phyloP scores from a whole-genome alignment of 2,329 filamentous ascomycete genomes.

The Penicillium sp. region DNA sequence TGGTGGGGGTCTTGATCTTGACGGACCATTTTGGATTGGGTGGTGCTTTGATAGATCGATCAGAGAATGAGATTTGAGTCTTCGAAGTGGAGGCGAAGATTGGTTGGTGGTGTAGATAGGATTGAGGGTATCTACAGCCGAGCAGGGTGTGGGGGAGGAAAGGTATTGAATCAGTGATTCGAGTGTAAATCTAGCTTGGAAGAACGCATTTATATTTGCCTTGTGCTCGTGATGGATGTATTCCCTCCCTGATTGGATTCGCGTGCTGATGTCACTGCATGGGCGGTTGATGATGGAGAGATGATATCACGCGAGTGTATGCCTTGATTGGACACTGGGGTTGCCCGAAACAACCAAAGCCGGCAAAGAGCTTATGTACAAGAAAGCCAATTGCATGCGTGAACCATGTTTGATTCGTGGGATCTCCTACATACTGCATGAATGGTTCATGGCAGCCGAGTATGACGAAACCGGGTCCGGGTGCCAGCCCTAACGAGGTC shows the following conservation, averaged over 20 bases:
- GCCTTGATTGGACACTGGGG: constrained; percentile 5
- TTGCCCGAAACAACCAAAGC: neutral
- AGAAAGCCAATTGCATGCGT: neutral
- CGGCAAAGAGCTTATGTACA: neutral
- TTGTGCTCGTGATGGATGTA: no score
- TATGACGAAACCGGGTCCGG: neutral
- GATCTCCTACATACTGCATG: neutral
- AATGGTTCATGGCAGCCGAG: neutral
- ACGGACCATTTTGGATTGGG: constrained; percentile 16
- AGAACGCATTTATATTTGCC: no score
- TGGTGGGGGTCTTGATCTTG: constrained; percentile 28
- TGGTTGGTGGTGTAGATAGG: neutral
- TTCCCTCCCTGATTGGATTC: no score
- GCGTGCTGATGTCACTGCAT: constrained; percentile 21
- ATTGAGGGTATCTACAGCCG: neutral
- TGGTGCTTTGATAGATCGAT: no score
- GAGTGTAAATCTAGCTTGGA: no score
- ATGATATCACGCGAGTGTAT: constrained; percentile 19
- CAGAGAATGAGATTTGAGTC: neutral
- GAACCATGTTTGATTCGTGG: neutral
- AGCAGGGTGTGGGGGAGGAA: no score
- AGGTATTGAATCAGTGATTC: no score
- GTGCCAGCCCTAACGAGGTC: neutral
- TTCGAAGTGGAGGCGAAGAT: neutral
- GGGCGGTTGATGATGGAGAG: constrained; percentile 15